Percentiles rank a stretch among this genome's conserved stretches.
phyloP scores from a whole-genome alignment of 169 alveolate genomes.

The Plasmodium gonderi region DNA sequence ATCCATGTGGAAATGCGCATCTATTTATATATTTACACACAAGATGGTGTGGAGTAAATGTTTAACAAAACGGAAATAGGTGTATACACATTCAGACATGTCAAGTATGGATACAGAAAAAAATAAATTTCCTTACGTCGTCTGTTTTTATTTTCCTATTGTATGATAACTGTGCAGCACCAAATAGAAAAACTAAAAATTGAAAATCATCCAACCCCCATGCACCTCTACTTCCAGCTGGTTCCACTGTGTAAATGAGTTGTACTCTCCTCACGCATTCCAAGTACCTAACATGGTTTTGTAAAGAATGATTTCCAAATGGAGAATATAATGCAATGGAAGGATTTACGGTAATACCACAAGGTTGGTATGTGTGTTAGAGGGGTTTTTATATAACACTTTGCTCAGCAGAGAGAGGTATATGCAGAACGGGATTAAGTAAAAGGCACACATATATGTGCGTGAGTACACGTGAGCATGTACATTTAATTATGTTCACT shows the following conservation, averaged over 20 bases:
- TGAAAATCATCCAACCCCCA: constrained; percentile 99
- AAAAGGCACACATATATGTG: no score
- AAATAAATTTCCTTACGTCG: constrained; percentile 21
- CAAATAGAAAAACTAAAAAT: constrained; percentile 95
- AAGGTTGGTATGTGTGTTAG: no score
- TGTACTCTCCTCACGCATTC: constrained; percentile 94
- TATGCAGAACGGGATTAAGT: no score
- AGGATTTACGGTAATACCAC: no score
- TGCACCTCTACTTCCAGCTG: constrained; percentile 99
- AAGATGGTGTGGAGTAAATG: constrained; percentile 89
- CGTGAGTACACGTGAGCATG: not conserved
- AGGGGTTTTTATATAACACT: no score
- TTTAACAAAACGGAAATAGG: constrained; percentile 94
- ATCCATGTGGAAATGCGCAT: not conserved
- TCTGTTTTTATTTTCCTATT: constrained; percentile 77
- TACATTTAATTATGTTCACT: no score
- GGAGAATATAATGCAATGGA: not conserved
- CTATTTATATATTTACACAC: constrained; percentile 80
- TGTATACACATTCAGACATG: constrained; percentile 82
- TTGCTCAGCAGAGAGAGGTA: no score
- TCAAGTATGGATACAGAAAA: not conserved
- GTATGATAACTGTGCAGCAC: constrained; percentile 94
- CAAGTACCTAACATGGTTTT: constrained; percentile 90
- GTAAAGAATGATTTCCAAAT: not conserved
- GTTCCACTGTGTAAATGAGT: constrained; percentile 95